Percentiles rank a stretch among this genome's conserved stretches.
These are phyloP conservation scores for Puccinia horiana DNA, from an alignment of 1,284 basidiomycete species.

Conservation along the genomic window DNA sequence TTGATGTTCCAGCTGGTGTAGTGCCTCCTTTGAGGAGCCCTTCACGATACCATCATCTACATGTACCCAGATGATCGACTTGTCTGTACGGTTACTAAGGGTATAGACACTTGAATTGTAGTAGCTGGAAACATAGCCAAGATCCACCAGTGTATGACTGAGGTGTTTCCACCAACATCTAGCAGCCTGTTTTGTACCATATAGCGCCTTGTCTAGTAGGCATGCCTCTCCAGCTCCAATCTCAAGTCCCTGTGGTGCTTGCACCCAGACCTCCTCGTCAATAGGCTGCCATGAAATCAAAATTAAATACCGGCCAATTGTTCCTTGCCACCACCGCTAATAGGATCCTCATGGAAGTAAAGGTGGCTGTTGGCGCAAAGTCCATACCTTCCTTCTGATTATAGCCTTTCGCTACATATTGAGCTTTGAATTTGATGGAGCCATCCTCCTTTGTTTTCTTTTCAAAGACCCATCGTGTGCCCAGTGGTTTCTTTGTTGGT, in stretches of 20 bases:
- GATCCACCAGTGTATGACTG: neutral
- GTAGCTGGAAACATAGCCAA: neutral
- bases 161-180: constrained; percentile 31
- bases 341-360: neutral
- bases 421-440: neutral
- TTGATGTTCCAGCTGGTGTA: neutral
- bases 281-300: constrained; percentile 31
- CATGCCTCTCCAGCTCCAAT: neutral
- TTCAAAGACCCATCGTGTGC: neutral
- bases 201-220: neutral
- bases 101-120: neutral
- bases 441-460: neutral
- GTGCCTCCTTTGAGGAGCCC: neutral
- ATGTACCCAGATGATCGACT: constrained; percentile 14
- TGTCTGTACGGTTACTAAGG: neutral
- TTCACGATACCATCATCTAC: constrained; percentile 17
- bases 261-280: too few species aligned
- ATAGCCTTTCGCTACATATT: constrained; percentile 29
- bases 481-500: neutral
- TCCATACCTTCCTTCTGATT: constrained; percentile 47
- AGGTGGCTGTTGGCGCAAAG: constrained; percentile 40
- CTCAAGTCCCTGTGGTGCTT: too few species aligned
- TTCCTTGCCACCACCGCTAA: neutral
- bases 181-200: neutral
- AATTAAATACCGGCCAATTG: neutral